Conservation (phyloP, 768 basidiomycete genomes). For the Psilocybe cubensis region DNA sequence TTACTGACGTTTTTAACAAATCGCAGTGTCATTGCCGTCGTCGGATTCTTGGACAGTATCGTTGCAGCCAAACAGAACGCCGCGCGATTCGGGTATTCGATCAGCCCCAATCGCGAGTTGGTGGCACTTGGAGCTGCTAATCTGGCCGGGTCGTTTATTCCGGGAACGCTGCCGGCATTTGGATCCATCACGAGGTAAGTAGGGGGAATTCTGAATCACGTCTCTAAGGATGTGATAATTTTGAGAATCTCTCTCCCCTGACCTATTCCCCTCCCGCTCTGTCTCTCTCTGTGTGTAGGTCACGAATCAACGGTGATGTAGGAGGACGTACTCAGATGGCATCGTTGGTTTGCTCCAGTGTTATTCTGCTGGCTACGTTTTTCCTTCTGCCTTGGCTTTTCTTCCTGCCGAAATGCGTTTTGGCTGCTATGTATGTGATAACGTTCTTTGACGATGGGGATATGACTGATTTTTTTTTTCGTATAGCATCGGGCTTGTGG, state of each 20-base stretch:
- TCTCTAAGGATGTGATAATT: too few relatives aligned
- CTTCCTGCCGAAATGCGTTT: constrained; percentile 87
- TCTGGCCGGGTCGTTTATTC: constrained; percentile 76
- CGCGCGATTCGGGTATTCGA: constrained; percentile 81
- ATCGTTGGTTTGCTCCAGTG: constrained; percentile 71
- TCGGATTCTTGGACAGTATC: constrained; percentile 94
- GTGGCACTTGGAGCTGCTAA: constrained; percentile 92
- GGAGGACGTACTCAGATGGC: constrained; percentile 92
- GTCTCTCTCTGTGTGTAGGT: constrained; percentile 40
- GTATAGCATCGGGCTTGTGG: constrained; percentile 78
- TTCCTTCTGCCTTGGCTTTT: constrained; percentile 87
- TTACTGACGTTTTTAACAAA: background rate
- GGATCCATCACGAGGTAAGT: constrained; percentile 88
- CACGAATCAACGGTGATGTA: constrained; percentile 88
- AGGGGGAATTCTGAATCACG: too few relatives aligned
- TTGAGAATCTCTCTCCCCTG: background rate
- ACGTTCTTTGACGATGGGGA: background rate
- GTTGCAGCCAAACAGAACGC: constrained; percentile 95
- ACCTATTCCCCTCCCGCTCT: background rate
- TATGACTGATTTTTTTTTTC: background rate
- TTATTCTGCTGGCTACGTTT: constrained; percentile 85
- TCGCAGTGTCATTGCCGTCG: constrained; percentile 70
- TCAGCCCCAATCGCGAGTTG: constrained; percentile 93
- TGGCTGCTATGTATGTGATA: constrained; percentile 78
- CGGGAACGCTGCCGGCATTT: constrained; percentile 90